Evolutionary conservation across 164 flowering plant genomes (phyloP).

Genomic region (Litsea cubeba): DNA sequence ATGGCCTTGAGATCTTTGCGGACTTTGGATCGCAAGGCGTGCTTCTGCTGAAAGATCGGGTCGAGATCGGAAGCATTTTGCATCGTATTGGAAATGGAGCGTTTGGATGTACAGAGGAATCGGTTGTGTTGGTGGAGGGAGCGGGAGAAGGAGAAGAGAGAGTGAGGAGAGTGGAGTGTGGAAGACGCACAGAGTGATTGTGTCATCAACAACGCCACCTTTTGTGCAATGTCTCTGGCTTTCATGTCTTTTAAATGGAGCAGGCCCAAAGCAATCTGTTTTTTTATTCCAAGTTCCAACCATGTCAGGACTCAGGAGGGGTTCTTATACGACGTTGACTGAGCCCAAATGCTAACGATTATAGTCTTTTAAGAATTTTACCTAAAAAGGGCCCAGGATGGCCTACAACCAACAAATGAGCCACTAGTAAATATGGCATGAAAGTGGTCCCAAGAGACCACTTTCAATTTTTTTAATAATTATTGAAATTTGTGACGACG

Average conservation of each 20-base stretch:
- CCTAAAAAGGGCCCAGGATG: too few species aligned
- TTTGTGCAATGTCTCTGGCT: not conserved
- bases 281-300: not conserved
- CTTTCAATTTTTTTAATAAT: too few species aligned
- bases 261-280: too few species aligned
- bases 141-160: not conserved
- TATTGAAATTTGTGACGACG: too few species aligned
- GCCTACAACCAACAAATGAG: too few species aligned
- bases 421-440: too few species aligned
- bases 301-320: too few species aligned
- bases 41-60: conserved; percentile 52
- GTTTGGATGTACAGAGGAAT: not conserved
- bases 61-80: conserved; percentile 20
- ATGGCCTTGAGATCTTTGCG: conserved; percentile 63
- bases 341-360: too few species aligned
- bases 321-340: too few species aligned
- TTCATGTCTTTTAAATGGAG: not conserved
- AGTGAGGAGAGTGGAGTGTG: not conserved
- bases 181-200: not conserved
- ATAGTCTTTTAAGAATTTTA: too few species aligned
- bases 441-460: too few species aligned
- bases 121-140: not conserved
- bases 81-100: not conserved
- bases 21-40: conserved; percentile 50
- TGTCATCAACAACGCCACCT: not conserved